A percentile compares a stretch with the other conserved stretches of the same genome.
Evolutionary conservation across 1,284 basidiomycete genomes (phyloP).

Genomic region (Cutaneotrichosporon mucoides): DNA sequence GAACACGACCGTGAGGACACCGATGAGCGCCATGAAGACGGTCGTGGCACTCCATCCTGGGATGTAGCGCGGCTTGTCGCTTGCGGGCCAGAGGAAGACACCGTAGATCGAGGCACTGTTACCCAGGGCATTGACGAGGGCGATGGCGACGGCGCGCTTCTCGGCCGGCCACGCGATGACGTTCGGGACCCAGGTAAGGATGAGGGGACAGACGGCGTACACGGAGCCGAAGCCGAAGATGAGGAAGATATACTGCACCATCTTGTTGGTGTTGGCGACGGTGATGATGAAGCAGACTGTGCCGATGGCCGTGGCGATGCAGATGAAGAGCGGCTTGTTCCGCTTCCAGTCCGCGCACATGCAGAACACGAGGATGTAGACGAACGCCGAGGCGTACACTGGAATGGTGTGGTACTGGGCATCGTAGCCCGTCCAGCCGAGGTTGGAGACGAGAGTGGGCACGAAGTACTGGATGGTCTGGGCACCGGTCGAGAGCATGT

Average conservation of each 20-base stretch:
- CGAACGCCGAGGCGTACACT: constrained; percentile 46
- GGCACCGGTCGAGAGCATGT: constrained; percentile 50
- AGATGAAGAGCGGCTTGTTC: constrained; percentile 49
- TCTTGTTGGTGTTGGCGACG: constrained; percentile 40
- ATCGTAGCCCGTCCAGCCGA: constrained; percentile 38
- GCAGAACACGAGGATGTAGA: constrained; percentile 49
- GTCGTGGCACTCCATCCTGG: constrained; percentile 51
- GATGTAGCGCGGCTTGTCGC: constrained; percentile 49
- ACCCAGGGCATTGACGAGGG: constrained; percentile 47
- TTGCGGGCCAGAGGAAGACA: constrained; percentile 52
- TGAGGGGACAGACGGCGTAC: constrained; percentile 51
- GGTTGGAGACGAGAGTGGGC: constrained; percentile 46
- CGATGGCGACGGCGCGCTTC: constrained; percentile 49
- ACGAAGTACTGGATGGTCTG: constrained; percentile 54
- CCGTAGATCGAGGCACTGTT: constrained; percentile 51
- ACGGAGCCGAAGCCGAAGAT: constrained; percentile 52
- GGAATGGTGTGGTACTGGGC: constrained; percentile 54
- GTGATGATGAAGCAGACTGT: constrained; percentile 50
- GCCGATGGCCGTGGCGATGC: constrained; percentile 35
- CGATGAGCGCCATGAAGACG: constrained; percentile 44
- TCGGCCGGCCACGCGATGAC: constrained; percentile 45
- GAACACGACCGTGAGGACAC: constrained; percentile 42
- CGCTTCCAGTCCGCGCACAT: constrained; percentile 48
- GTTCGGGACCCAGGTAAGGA: constrained; percentile 49
- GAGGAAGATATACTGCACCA: constrained; percentile 51